These are phyloP conservation scores for Ceratopteris richardii DNA, from an alignment of 75 land plant species.

Conservation along the genomic window DNA sequence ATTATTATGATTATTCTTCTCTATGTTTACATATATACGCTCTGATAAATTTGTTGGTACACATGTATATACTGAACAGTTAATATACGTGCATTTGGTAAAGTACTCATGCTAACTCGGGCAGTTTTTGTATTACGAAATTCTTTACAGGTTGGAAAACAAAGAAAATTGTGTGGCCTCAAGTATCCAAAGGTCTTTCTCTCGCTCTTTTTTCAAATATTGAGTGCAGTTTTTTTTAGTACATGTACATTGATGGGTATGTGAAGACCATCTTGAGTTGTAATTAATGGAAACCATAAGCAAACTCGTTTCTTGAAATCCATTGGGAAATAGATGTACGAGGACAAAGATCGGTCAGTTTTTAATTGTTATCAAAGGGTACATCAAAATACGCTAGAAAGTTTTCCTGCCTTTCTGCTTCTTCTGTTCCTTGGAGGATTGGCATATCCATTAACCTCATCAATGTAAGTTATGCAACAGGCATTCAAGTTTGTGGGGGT, in stretches of 20 bases:
- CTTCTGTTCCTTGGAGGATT: slow-evolving; percentile 21
- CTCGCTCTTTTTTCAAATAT: background rate
- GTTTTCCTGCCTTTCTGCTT: slow-evolving; percentile 24
- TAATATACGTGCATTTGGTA: too few species aligned
- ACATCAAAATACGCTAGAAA: slow-evolving; percentile 35
- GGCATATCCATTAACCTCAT: slow-evolving; percentile 30
- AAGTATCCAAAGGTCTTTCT: slow-evolving; percentile 26
- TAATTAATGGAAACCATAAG: background rate
- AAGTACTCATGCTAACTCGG: too few species aligned
- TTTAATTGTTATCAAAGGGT: slow-evolving; percentile 40
- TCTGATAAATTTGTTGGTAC: too few species aligned
- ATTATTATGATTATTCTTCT: too few species aligned
- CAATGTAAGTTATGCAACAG: slow-evolving; percentile 20
- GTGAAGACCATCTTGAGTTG: background rate
- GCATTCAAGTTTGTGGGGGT: background rate
- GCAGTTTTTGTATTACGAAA: too few species aligned
- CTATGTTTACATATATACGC: too few species aligned
- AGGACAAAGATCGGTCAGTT: slow-evolving; percentile 26
- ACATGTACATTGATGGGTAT: background rate
- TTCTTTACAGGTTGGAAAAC: too few species aligned
- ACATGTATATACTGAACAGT: too few species aligned
- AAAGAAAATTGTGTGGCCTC: slow-evolving; percentile 18
- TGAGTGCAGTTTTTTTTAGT: background rate
- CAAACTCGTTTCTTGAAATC: background rate
- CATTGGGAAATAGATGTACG: slow-evolving; percentile 47